A percentile compares a stretch with the other conserved stretches of the same genome.
phyloP scores from a whole-genome alignment of 2,329 filamentous ascomycete species.

The Coniochaeta sp. region DNA sequence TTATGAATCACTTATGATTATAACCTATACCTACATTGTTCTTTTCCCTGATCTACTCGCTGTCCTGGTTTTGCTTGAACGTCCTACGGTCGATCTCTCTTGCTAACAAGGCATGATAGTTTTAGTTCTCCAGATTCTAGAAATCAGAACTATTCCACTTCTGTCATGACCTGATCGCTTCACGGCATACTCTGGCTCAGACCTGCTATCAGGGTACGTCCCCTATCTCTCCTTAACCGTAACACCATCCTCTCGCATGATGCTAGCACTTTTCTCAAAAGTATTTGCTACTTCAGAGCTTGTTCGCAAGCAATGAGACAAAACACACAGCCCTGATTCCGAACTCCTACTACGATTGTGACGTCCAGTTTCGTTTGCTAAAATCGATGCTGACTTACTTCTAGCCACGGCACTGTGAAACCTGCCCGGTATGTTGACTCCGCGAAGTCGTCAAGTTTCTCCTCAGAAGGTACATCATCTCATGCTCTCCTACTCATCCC shows the following conservation, averaged over 20 bases:
- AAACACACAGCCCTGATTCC: constrained; percentile 77
- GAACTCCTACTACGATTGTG: constrained; percentile 6
- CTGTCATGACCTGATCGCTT: neutral
- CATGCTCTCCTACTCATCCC: neutral
- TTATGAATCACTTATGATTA: constrained; percentile 16
- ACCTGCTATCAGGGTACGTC: constrained; percentile 71
- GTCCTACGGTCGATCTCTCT: neutral
- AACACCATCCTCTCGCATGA: constrained; percentile 56
- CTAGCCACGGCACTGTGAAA: neutral
- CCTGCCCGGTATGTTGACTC: neutral
- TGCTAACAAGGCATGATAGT: neutral
- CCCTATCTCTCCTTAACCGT: neutral
- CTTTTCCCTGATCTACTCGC: constrained; percentile 10
- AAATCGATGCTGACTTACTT: neutral
- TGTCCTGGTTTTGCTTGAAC: neutral
- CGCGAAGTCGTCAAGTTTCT: neutral
- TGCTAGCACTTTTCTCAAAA: constrained; percentile 67
- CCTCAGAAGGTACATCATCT: neutral
- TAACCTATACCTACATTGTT: constrained; percentile 18
- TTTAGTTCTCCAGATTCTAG: too few relatives aligned
- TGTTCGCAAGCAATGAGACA: constrained; percentile 85
- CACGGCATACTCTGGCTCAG: neutral
- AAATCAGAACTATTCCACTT: too few relatives aligned
- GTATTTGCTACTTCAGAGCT: constrained; percentile 99
- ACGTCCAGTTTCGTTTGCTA: neutral